These are phyloP conservation scores for Prunus padus DNA, from an alignment of 306 rosid species.

Conservation along the genomic window DNA sequence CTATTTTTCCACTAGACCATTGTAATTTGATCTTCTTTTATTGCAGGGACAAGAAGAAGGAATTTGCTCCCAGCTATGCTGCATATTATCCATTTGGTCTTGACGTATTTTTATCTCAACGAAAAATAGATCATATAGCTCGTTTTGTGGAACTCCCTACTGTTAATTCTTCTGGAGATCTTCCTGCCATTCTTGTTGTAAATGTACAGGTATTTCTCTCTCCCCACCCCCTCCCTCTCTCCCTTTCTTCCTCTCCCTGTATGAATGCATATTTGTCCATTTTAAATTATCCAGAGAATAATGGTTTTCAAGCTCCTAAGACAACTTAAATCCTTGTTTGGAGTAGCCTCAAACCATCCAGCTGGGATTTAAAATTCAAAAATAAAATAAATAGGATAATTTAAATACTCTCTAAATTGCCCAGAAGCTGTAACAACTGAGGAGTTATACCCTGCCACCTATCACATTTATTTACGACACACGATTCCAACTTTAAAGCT, in stretches of 20 bases:
- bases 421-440: background rate
- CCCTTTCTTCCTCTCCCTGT: background rate
- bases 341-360: background rate
- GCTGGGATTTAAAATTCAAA: background rate
- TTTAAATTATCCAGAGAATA: background rate
- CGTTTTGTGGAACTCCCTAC: conserved; percentile 75
- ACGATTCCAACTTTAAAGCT: background rate
- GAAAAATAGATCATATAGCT: conserved; percentile 82
- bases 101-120: conserved; percentile 85
- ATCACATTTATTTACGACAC: background rate
- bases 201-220: conserved; percentile 75
- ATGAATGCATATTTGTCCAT: background rate
- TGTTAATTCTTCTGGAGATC: conserved; percentile 48
- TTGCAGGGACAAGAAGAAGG: conserved; percentile 94
- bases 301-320: background rate
- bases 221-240: background rate
- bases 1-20: conserved; percentile 1
- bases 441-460: background rate
- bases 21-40: conserved; percentile 15
- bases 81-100: conserved; percentile 96
- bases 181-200: conserved; percentile 85
- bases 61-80: conserved; percentile 61
- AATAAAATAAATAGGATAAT: background rate
- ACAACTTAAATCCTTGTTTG: background rate
- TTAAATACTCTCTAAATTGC: background rate